Evolutionary conservation across 768 basidiomycete genomes (phyloP), one percentile per base, ranked within the genome.

Genomic region (Auriscalpium microsporum): DNA sequence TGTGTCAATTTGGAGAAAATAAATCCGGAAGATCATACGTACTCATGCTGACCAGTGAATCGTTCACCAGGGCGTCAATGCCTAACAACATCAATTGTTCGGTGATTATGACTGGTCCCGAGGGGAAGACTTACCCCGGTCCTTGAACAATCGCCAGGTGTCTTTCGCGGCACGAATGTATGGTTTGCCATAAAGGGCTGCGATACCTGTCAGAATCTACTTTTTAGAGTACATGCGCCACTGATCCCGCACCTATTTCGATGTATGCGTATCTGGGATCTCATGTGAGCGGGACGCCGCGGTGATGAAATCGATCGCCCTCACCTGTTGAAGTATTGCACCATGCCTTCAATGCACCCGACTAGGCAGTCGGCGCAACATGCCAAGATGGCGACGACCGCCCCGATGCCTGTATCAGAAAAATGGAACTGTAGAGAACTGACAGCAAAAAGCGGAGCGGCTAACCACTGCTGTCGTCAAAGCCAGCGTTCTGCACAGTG

Each of bases 141-240:
- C 85, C 64, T 78, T 79, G 70, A 89, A 81, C 53, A 90, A 66
- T 37, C 78, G 76, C 87, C 86, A 93, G 0, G 91, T 90, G 66
- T 90, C 88, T 67, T 87, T 90, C 0, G 90, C 88, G 33, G 90
- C 90, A 23, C 74, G 67, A 45, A 92, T 78, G 61, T 91, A 93
- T 1, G 86, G 72, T 69, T 93, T 94, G 36, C 91, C 90, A 65
- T 92, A 94, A 10, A 92, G 72, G 1, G 90, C 87, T 87, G 46
- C 8, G 10, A 38, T 42, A 37, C 14, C 46, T 28, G n/a, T 11
- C 53, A 36, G 16, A 35, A 54, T 17, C n/a, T 45, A 37, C 13
- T 7, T 4, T 28, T 28, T 28, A 49, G 42, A 33, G 19, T 35
- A 55, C 36, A 42, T 34, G 0, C 1, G 48, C 37, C 36, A 33